phyloP scores from a whole-genome alignment of 768 basidiomycete genomes.

The Hypsizygus marmoreus region DNA sequence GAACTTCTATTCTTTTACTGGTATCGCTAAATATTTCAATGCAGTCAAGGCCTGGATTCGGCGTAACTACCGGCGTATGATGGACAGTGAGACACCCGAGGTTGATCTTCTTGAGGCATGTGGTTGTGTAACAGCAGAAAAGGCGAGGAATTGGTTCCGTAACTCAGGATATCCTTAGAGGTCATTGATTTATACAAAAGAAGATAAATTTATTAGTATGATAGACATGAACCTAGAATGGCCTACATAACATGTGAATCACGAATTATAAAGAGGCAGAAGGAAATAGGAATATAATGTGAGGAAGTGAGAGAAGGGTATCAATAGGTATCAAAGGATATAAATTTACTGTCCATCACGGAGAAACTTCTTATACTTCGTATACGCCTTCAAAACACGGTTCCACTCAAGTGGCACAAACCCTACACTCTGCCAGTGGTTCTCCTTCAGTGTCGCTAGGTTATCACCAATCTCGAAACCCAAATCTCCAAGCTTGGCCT shows the following conservation, averaged over 20 bases:
- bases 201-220: neutral
- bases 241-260: neutral
- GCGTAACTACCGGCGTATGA: conserved; percentile 21
- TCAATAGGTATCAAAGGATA: too few relatives aligned
- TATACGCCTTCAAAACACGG: too few relatives aligned
- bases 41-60: conserved; percentile 29
- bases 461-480: too few relatives aligned
- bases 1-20: conserved; percentile 9
- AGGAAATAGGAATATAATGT: too few relatives aligned
- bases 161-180: conserved; percentile 19
- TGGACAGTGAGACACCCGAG: conserved; percentile 19
- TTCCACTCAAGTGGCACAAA: too few relatives aligned
- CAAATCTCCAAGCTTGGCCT: too few relatives aligned
- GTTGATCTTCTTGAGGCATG: conserved; percentile 23
- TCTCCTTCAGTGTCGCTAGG: too few relatives aligned
- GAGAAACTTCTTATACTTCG: too few relatives aligned
- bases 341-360: too few relatives aligned
- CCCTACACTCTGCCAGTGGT: too few relatives aligned
- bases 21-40: neutral
- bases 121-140: conserved; percentile 23
- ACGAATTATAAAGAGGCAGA: neutral
- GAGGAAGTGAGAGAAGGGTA: too few relatives aligned
- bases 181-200: neutral
- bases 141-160: conserved; percentile 27
- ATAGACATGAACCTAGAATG: neutral